A percentile compares a stretch with the other conserved stretches of the same genome.
These are phyloP conservation scores for Pseudopyrenochaeta lycopersici DNA, from an alignment of 2,329 filamentous ascomycete genomes.

Conservation along the genomic window DNA sequence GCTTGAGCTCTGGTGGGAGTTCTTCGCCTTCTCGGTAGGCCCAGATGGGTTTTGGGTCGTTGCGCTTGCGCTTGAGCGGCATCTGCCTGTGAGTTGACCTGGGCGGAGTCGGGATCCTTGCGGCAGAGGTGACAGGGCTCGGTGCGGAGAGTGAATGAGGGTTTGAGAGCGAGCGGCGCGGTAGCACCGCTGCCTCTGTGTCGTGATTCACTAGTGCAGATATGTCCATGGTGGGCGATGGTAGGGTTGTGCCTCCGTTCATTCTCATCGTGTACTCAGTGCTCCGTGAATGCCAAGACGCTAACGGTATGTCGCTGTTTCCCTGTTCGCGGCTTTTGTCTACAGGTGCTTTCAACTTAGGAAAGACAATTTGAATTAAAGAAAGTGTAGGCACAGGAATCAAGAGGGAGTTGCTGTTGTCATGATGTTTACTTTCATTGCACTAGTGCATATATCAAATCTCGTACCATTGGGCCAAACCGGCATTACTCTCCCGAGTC, in stretches of 20 bases:
- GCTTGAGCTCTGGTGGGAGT: conserved; percentile 34
- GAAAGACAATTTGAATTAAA: neutral
- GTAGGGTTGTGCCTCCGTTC: conserved; percentile 31
- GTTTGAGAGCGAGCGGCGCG: conserved; percentile 42
- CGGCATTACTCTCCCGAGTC: conserved; percentile 34
- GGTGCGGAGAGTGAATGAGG: conserved; percentile 35
- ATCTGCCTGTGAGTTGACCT: conserved; percentile 34
- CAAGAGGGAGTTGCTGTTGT: conserved; percentile 3
- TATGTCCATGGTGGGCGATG: conserved; percentile 47
- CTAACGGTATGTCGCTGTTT: conserved; percentile 6
- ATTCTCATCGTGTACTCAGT: conserved; percentile 20
- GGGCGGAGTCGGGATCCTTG: conserved; percentile 40
- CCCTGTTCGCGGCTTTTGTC: neutral
- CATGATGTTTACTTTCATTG: conserved; percentile 22
- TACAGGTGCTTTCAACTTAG: neutral
- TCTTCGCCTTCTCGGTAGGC: conserved; percentile 41
- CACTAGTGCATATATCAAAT: conserved; percentile 35
- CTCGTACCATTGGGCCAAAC: conserved; percentile 27
- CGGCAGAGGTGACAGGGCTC: conserved; percentile 37
- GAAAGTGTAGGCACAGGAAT: neutral
- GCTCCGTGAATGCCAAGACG: conserved; percentile 15
- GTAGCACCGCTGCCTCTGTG: conserved; percentile 38
- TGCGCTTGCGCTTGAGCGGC: conserved; percentile 45
- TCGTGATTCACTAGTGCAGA: conserved; percentile 46
- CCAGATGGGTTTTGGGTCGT: conserved; percentile 50